A percentile compares a stretch with the other conserved stretches of the same genome.
These are phyloP conservation scores for Trichoderma polysporum DNA, from an alignment of 2,329 filamentous ascomycete genomes.

Conservation along the genomic window DNA sequence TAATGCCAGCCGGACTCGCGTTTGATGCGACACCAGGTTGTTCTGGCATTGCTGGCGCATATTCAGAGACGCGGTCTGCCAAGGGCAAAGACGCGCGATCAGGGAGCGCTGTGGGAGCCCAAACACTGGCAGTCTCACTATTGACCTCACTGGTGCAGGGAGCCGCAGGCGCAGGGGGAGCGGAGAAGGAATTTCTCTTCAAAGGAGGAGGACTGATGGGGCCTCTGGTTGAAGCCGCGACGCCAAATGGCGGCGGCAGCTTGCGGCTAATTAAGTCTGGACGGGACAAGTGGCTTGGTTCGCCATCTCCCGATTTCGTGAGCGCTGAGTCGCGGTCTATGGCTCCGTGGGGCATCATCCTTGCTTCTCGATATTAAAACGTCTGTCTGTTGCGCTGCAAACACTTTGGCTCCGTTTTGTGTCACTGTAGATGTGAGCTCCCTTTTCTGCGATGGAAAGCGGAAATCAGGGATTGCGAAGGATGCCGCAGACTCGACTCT, in stretches of 20 bases:
- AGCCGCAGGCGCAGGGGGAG: conserved; percentile 1
- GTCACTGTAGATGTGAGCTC: neutral
- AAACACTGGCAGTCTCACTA: neutral
- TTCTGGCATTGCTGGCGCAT: conserved; percentile 29
- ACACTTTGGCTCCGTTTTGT: neutral
- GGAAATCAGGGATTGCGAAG: neutral
- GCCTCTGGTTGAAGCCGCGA: conserved; percentile 18
- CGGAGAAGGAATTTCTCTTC: conserved; percentile 25
- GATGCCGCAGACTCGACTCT: neutral
- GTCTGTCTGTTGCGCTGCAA: neutral
- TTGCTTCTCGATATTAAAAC: neutral
- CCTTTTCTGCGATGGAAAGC: neutral
- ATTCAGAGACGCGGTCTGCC: conserved; percentile 20
- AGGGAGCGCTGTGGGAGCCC: neutral
- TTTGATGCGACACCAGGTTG: conserved; percentile 22
- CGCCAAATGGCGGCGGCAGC: neutral
- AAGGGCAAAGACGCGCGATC: conserved; percentile 21
- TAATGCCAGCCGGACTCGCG: conserved; percentile 13
- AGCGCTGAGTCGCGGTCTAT: neutral
- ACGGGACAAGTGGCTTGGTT: conserved; percentile 12
- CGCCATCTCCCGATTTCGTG: conserved; percentile 1
- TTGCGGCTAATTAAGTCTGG: conserved; percentile 12
- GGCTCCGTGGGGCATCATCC: conserved; percentile 13
- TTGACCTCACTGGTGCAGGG: neutral
- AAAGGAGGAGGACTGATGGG: conserved; percentile 34